These are phyloP conservation scores for Penicillium parvum DNA, from an alignment of 495 filamentous ascomycete species.

Conservation along the genomic window DNA sequence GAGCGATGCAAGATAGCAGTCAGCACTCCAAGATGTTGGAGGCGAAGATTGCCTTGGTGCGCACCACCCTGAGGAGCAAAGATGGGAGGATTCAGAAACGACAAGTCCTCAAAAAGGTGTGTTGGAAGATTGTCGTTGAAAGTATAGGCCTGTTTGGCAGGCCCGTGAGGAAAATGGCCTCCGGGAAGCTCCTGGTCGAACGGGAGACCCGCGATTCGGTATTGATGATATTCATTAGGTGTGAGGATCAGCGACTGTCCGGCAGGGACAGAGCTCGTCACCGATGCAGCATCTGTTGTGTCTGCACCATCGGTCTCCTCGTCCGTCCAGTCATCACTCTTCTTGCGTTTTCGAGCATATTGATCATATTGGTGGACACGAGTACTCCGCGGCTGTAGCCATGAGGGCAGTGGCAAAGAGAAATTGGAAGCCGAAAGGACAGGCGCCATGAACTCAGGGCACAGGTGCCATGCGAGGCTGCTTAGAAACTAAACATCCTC, in stretches of 20 bases:
- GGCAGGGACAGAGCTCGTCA: slow-evolving; percentile 18
- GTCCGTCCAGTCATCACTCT: slow-evolving; percentile 25
- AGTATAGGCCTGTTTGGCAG: slow-evolving; percentile 11
- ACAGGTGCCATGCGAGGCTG: slow-evolving; percentile 12
- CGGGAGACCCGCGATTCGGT: slow-evolving; percentile 43
- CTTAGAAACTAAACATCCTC: not conserved
- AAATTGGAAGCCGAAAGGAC: slow-evolving; percentile 31
- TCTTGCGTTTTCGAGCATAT: slow-evolving; percentile 41
- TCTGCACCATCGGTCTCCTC: slow-evolving; percentile 22
- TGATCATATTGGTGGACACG: slow-evolving; percentile 37
- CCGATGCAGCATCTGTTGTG: slow-evolving; percentile 36
- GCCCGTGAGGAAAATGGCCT: slow-evolving; percentile 42
- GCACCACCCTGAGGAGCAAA: slow-evolving; percentile 35
- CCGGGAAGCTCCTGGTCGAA: slow-evolving; percentile 41
- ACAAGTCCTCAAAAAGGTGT: slow-evolving; percentile 21
- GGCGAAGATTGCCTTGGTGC: slow-evolving; percentile 37
- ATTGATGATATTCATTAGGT: slow-evolving; percentile 45
- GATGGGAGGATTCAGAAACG: slow-evolving; percentile 29
- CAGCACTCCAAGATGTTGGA: slow-evolving; percentile 57
- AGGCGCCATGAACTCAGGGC: slow-evolving; percentile 28
- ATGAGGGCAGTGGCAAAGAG: slow-evolving; percentile 39
- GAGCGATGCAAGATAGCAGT: slow-evolving; percentile 59
- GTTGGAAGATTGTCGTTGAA: slow-evolving; percentile 9
- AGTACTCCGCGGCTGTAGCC: slow-evolving; percentile 33
- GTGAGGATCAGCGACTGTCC: slow-evolving; percentile 33